Percentiles rank a stretch among this genome's conserved stretches.
These are phyloP conservation scores for Ogataea nakhonphanomensis DNA, from an alignment of 805 yeast species.

Conservation along the genomic window DNA sequence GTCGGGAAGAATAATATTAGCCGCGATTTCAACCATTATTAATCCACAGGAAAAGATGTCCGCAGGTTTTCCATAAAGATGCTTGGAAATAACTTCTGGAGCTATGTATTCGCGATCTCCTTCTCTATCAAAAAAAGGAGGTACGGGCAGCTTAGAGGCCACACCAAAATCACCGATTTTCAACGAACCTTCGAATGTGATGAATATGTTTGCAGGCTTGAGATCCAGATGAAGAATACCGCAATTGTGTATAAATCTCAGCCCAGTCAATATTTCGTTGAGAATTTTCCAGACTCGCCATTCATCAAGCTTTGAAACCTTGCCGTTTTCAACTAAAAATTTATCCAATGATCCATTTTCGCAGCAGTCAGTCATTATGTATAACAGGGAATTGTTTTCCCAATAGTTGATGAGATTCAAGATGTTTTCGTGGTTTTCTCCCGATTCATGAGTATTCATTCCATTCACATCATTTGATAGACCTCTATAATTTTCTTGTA, in stretches of 20 bases:
- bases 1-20: conserved; percentile 91
- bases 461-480: conserved; percentile 9
- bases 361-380: conserved; percentile 92
- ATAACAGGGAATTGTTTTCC: conserved; percentile 72
- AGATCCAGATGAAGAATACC: conserved; percentile 81
- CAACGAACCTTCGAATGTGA: conserved; percentile 90
- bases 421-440: conserved; percentile 72
- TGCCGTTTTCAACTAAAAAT: conserved; percentile 74
- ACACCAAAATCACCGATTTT: conserved; percentile 97
- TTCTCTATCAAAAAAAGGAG: conserved; percentile 77
- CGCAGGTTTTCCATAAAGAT: conserved; percentile 84
- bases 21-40: conserved; percentile 92
- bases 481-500: conserved; percentile 37
- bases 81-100: conserved; percentile 84
- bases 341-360: conserved; percentile 85
- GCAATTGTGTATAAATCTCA: conserved; percentile 74
- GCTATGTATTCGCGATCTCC: conserved; percentile 98
- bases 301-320: conserved; percentile 79
- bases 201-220: conserved; percentile 92
- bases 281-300: conserved; percentile 97
- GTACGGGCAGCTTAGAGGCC: conserved; percentile 78
- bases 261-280: conserved; percentile 76
- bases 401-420: conserved; percentile 80
- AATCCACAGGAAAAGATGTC: conserved; percentile 94
- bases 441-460: conserved; percentile 27